These are phyloP conservation scores for Venturia asperata DNA, from an alignment of 2,329 filamentous ascomycete species.

Conservation along the genomic window DNA sequence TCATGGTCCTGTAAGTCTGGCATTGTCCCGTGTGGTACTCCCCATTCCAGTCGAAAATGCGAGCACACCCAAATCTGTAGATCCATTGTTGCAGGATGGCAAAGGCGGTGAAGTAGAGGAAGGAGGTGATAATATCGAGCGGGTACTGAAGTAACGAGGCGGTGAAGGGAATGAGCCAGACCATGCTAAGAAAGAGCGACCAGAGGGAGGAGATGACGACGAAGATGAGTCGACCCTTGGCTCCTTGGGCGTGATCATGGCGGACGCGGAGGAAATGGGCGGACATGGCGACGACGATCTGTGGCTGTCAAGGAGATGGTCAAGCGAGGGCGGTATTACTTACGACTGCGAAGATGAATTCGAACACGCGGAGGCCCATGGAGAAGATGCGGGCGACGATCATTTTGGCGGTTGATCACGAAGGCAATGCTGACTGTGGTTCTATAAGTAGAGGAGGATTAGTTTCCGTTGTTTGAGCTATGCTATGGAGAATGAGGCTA, in stretches of 20 bases:
- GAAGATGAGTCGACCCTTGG: slow-evolving; percentile 64
- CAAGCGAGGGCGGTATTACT: slow-evolving; percentile 24
- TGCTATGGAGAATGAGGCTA: background rate
- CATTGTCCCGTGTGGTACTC: slow-evolving; percentile 49
- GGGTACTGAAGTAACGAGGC: slow-evolving; percentile 63
- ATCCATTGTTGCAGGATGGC: slow-evolving; percentile 43
- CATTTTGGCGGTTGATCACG: slow-evolving; percentile 20
- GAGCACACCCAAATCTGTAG: slow-evolving; percentile 26
- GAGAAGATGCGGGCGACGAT: slow-evolving; percentile 49
- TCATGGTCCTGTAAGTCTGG: slow-evolving; percentile 60
- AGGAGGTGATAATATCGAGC: slow-evolving; percentile 60
- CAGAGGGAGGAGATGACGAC: slow-evolving; percentile 63
- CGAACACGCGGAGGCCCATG: slow-evolving; percentile 51
- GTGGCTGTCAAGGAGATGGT: background rate
- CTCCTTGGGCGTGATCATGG: slow-evolving; percentile 43
- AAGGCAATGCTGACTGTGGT: background rate
- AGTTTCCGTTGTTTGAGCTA: background rate
- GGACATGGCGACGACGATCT: slow-evolving; percentile 48
- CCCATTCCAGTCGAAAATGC: slow-evolving; percentile 46
- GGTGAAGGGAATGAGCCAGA: slow-evolving; percentile 68
- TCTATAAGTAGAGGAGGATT: background rate
- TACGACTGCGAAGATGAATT: slow-evolving; percentile 65
- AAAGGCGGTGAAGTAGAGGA: slow-evolving; percentile 64
- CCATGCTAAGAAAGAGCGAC: slow-evolving; percentile 59
- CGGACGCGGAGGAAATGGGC: too few species aligned